A percentile compares a stretch with the other conserved stretches of the same genome.
Evolutionary conservation across 495 filamentous ascomycete genomes (phyloP).

Genomic region (Lentithecium fluviatile): DNA sequence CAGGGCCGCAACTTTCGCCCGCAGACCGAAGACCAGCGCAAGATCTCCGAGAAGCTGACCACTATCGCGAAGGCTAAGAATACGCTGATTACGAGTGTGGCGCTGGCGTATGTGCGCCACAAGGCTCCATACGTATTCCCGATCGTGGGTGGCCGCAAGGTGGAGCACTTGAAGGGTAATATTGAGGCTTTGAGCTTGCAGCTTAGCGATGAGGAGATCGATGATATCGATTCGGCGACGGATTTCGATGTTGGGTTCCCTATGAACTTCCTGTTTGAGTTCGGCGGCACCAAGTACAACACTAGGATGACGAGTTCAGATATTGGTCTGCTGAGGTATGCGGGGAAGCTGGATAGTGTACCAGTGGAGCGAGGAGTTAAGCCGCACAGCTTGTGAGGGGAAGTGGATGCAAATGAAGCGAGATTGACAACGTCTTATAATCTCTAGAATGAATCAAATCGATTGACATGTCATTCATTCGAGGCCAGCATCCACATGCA

Average conservation of each 20-base stretch:
- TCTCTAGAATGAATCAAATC: too few relatives aligned
- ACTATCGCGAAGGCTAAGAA: slow-evolving; percentile 50
- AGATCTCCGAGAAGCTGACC: slow-evolving; percentile 59
- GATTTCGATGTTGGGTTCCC: slow-evolving; percentile 13
- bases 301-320: slow-evolving; percentile 20
- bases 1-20: slow-evolving; percentile 29
- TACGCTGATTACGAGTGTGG: slow-evolving; percentile 45
- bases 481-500: too few relatives aligned
- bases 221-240: slow-evolving; percentile 12
- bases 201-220: slow-evolving; percentile 21
- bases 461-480: too few relatives aligned
- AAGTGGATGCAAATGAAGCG: neutral
- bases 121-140: slow-evolving; percentile 75
- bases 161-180: slow-evolving; percentile 65
- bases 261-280: slow-evolving; percentile 22
- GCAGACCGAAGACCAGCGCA: slow-evolving; percentile 46
- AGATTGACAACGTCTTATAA: too few relatives aligned
- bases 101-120: slow-evolving; percentile 68
- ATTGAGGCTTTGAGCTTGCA: slow-evolving; percentile 36
- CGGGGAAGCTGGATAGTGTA: slow-evolving; percentile 21
- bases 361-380: slow-evolving; percentile 6
- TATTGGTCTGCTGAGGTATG: slow-evolving; percentile 15
- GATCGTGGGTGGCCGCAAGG: slow-evolving; percentile 65
- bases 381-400: slow-evolving; percentile 14
- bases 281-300: slow-evolving; percentile 15